Percentiles rank a stretch among this genome's conserved stretches.
phyloP scores from a whole-genome alignment of 2,329 filamentous ascomycete species.

The Arthroderma uncinatum region DNA sequence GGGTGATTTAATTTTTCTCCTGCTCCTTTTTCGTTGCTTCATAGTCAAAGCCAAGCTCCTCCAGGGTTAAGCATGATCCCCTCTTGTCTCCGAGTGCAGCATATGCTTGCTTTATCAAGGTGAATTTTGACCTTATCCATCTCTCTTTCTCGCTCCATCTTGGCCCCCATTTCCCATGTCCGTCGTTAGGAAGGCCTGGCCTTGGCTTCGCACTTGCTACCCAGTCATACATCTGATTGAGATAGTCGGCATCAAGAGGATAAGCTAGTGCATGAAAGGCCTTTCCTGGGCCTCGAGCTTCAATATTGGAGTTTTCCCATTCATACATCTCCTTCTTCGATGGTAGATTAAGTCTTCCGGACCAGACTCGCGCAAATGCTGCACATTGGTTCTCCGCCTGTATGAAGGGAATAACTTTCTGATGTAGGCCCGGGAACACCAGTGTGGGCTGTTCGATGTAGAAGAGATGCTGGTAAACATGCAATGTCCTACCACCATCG shows the following conservation, averaged over 20 bases:
- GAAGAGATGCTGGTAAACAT: slow-evolving; percentile 71
- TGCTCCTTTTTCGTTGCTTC: slow-evolving; percentile 25
- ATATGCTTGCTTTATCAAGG: slow-evolving; percentile 61
- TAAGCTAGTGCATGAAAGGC: slow-evolving; percentile 47
- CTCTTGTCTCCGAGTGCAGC: slow-evolving; percentile 50
- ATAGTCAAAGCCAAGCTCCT: slow-evolving; percentile 61
- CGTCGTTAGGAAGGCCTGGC: slow-evolving; percentile 33
- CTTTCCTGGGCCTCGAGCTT: slow-evolving; percentile 37
- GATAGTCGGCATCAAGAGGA: slow-evolving; percentile 36
- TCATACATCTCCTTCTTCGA: slow-evolving; percentile 49
- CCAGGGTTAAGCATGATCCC: slow-evolving; percentile 48
- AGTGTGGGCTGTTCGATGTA: slow-evolving; percentile 65
- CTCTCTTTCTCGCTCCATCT: slow-evolving; percentile 59
- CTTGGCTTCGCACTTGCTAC: slow-evolving; percentile 26
- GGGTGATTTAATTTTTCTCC: not conserved
- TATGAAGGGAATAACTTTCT: slow-evolving; percentile 81
- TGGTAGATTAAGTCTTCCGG: slow-evolving; percentile 58
- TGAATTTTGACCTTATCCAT: slow-evolving; percentile 60
- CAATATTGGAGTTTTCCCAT: slow-evolving; percentile 48
- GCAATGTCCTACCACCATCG: slow-evolving; percentile 57
- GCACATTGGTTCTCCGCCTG: slow-evolving; percentile 69
- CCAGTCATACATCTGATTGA: slow-evolving; percentile 37
- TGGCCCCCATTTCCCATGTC: slow-evolving; percentile 55
- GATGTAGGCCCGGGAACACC: slow-evolving; percentile 62
- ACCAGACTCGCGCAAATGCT: slow-evolving; percentile 64